phyloP scores from a whole-genome alignment of 768 basidiomycete genomes.

The Mycena vulgaris region DNA sequence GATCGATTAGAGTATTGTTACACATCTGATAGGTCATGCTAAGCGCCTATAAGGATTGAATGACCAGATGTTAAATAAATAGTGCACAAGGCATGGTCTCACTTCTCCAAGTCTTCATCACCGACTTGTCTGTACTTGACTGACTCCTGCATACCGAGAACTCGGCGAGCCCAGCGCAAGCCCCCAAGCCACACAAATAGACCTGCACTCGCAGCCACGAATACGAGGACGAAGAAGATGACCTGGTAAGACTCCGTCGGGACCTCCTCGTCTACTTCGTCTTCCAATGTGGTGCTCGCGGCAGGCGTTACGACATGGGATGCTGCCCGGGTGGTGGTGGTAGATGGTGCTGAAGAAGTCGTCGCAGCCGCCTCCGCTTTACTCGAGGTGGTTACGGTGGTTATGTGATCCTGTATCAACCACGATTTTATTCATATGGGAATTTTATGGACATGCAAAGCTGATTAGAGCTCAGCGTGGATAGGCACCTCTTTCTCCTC shows the following conservation, averaged over 20 bases:
- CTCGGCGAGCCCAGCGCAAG: conserved; percentile 58
- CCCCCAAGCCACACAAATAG: conserved; percentile 70
- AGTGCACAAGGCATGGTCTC: conserved; percentile 42
- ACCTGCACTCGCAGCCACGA: conserved; percentile 61
- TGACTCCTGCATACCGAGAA: conserved; percentile 53
- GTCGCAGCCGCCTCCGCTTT: conserved; percentile 24
- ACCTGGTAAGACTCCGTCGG: conserved; percentile 45
- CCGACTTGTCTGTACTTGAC: conserved; percentile 63
- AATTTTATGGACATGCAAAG: conserved; percentile 53
- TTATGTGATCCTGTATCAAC: conserved; percentile 61
- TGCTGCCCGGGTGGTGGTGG: conserved; percentile 12
- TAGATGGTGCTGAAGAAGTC: conserved; percentile 16
- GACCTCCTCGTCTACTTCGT: conserved; percentile 34
- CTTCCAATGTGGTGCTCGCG: conserved; percentile 33
- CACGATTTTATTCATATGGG: conserved; percentile 70
- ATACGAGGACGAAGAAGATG: conserved; percentile 55
- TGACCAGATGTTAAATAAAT: conserved; percentile 10
- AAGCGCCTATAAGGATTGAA: conserved; percentile 31
- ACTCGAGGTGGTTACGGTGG: neutral
- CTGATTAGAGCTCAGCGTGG: conserved; percentile 91
- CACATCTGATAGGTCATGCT: conserved; percentile 28
- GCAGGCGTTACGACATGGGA: conserved; percentile 30
- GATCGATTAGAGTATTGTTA: conserved; percentile 4
- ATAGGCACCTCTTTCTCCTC: conserved; percentile 93
- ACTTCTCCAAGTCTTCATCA: conserved; percentile 69